Conservation (phyloP, 2,329 filamentous ascomycete genomes). For the Exophiala dermatitidis region DNA sequence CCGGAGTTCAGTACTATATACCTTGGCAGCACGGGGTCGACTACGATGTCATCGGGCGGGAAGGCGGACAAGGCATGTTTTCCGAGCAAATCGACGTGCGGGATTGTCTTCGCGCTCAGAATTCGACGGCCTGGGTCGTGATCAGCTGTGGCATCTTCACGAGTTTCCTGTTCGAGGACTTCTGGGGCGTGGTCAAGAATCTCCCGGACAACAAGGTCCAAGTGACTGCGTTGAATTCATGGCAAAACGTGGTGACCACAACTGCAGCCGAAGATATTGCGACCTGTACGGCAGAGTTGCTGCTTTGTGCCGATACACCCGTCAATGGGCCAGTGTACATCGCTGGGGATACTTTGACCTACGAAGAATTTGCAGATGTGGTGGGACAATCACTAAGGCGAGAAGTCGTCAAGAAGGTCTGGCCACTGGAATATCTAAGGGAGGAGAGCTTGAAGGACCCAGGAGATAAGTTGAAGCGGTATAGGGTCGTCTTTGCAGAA, state of each 20-base stretch:
- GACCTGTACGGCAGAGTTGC: slow-evolving; percentile 49
- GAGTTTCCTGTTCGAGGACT: slow-evolving; percentile 58
- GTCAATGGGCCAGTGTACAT: slow-evolving; percentile 48
- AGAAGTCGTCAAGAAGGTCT: slow-evolving; percentile 45
- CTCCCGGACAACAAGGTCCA: slow-evolving; percentile 20
- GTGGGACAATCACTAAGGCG: slow-evolving; percentile 42
- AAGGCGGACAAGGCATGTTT: slow-evolving; percentile 55
- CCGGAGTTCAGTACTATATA: slow-evolving; percentile 48
- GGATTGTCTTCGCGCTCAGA: slow-evolving; percentile 44
- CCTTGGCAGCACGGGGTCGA: slow-evolving; percentile 71
- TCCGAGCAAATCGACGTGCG: slow-evolving; percentile 60
- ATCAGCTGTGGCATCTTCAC: slow-evolving; percentile 65
- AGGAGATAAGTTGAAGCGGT: slow-evolving; percentile 49
- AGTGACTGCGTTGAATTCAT: slow-evolving; percentile 52
- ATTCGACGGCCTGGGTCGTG: slow-evolving; percentile 52
- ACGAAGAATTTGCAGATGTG: slow-evolving; percentile 47
- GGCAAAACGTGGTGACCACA: slow-evolving; percentile 56
- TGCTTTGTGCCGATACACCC: slow-evolving; percentile 38
- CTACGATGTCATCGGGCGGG: slow-evolving; percentile 56
- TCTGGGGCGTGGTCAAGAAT: slow-evolving; percentile 53
- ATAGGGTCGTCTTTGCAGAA: slow-evolving; percentile 54
- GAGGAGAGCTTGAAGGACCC: slow-evolving; percentile 44
- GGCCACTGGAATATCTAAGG: slow-evolving; percentile 42
- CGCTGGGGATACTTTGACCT: slow-evolving; percentile 57
- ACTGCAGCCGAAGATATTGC: slow-evolving; percentile 61